Evolutionary conservation across 345 rosid genomes (phyloP).

Genomic region (Garcia nutans): DNA sequence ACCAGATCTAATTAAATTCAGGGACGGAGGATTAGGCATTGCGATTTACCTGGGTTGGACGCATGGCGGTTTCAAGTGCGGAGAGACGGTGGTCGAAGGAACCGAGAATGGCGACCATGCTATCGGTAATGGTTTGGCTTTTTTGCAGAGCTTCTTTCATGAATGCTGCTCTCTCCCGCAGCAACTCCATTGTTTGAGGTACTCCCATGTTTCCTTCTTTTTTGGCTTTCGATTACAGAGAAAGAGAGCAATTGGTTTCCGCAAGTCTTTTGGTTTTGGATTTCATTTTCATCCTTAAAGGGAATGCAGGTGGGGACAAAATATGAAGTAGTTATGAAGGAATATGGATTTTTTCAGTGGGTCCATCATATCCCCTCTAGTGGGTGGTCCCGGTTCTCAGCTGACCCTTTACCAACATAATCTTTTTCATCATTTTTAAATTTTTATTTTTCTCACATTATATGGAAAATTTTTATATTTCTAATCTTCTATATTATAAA

Average conservation of each 20-base stretch:
- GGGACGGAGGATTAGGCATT: no score
- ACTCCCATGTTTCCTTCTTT: slow-evolving; percentile 46
- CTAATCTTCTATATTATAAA: no score
- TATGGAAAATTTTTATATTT: no score
- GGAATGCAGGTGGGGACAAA: slow-evolving; percentile 20
- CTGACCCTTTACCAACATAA: neutral
- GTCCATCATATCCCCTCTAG: neutral
- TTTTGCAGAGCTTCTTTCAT: slow-evolving; percentile 68
- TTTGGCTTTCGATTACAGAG: neutral
- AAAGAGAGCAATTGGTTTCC: neutral
- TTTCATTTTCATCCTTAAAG: neutral
- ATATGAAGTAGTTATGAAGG: slow-evolving; percentile 34
- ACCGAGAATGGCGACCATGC: slow-evolving; percentile 88
- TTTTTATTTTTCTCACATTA: no score
- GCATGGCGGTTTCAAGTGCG: slow-evolving; percentile 98
- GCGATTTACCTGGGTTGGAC: slow-evolving; percentile 76
- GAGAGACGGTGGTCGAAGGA: slow-evolving; percentile 98
- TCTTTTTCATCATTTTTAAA: no score
- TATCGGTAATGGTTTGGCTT: slow-evolving; percentile 88
- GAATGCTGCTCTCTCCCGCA: slow-evolving; percentile 54
- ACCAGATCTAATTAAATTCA: slow-evolving; percentile 1
- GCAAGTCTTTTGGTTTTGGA: neutral
- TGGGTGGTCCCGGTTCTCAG: slow-evolving; percentile 11
- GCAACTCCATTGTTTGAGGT: slow-evolving; percentile 61
- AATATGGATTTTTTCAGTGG: neutral